A percentile compares a stretch with the other conserved stretches of the same genome.
These are phyloP conservation scores for Acarospora socialis DNA, from an alignment of 2,329 filamentous ascomycete genomes.

Conservation along the genomic window DNA sequence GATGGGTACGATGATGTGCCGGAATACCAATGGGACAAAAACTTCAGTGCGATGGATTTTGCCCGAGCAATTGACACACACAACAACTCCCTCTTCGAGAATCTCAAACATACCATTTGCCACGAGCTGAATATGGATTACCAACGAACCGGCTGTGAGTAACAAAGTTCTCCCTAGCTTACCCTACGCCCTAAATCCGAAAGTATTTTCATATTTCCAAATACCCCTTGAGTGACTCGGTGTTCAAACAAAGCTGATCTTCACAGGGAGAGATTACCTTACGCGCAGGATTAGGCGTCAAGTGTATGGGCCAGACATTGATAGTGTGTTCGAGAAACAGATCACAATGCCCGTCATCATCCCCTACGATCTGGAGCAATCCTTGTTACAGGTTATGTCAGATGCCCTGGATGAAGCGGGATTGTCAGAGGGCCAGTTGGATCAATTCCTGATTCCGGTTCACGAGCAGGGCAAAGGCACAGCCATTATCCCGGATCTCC, in stretches of 20 bases:
- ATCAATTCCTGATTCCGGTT: conserved; percentile 8
- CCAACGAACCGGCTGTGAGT: conserved; percentile 2
- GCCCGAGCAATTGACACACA: conserved; percentile 10
- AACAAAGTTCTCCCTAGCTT: no score
- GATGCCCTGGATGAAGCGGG: no score
- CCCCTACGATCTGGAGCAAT: conserved; percentile 9
- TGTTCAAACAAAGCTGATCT: background rate
- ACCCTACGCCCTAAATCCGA: no score
- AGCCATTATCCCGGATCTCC: conserved; percentile 6
- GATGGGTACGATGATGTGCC: conserved; percentile 16
- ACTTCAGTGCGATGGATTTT: conserved; percentile 8
- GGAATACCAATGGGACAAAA: conserved; percentile 14
- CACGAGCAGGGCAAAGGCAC: conserved; percentile 6
- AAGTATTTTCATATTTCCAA: no score
- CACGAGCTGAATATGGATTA: conserved; percentile 7
- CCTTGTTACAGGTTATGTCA: conserved; percentile 1
- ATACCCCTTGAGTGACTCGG: background rate
- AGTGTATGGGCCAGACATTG: conserved; percentile 7
- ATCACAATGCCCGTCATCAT: conserved; percentile 12
- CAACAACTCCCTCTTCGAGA: conserved; percentile 14
- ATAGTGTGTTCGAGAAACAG: conserved; percentile 9
- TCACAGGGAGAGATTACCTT: conserved; percentile 13
- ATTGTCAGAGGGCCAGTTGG: background rate
- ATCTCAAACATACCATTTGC: conserved; percentile 9
- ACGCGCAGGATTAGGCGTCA: conserved; percentile 16